Evolutionary conservation across 1,284 basidiomycete genomes (phyloP).

Genomic region (Meripilus lineatus): DNA sequence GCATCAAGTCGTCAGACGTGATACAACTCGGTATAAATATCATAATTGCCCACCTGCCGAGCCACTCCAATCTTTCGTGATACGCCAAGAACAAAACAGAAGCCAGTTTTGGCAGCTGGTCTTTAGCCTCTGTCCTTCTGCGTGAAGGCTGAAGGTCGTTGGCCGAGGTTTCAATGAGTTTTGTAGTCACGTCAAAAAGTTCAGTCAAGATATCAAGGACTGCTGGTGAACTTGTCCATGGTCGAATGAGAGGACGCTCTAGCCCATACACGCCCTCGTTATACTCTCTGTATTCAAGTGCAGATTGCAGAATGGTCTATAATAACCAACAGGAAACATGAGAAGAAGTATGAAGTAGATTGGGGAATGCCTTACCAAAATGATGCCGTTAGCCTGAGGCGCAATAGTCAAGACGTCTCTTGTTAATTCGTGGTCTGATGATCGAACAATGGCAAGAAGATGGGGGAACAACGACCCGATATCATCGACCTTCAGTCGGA

Average conservation of each 20-base stretch:
- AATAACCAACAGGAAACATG: slow-evolving; percentile 3
- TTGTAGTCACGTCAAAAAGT: slow-evolving; percentile 69
- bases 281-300: slow-evolving; percentile 69
- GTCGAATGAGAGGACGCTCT: slow-evolving; percentile 61
- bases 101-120: slow-evolving; percentile 72
- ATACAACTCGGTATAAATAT: not conserved
- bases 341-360: not conserved
- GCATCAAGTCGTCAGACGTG: not conserved
- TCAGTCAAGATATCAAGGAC: slow-evolving; percentile 69
- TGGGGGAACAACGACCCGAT: slow-evolving; percentile 54
- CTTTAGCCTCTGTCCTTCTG: slow-evolving; percentile 34
- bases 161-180: slow-evolving; percentile 37
- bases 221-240: slow-evolving; percentile 78
- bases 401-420: slow-evolving; percentile 42
- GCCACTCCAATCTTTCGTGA: slow-evolving; percentile 69
- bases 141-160: slow-evolving; percentile 20
- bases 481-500: slow-evolving; percentile 65
- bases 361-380: slow-evolving; percentile 45
- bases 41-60: slow-evolving; percentile 46
- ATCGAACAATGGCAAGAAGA: slow-evolving; percentile 42
- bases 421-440: slow-evolving; percentile 36
- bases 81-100: slow-evolving; percentile 66
- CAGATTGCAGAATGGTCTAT: slow-evolving; percentile 70
- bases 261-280: slow-evolving; percentile 77
- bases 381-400: slow-evolving; percentile 70